Base-by-base conservation (phyloP, 768 basidiomycete species). In the Russula compacta region DNA sequence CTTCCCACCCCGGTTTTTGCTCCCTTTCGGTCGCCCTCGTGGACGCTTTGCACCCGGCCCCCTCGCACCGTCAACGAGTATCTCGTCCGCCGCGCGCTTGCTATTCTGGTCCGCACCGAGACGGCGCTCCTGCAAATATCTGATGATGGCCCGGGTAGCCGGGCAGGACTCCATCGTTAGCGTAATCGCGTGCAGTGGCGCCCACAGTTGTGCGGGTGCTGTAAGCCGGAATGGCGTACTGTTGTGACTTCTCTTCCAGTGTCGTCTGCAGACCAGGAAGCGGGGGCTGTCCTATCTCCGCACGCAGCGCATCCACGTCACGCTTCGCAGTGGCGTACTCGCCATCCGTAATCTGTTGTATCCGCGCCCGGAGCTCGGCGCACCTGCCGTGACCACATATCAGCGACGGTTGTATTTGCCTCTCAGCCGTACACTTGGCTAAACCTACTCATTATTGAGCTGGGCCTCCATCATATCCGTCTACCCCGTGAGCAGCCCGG, bases 271-370 rank as follows among this genome's bases (percentile, higher is more conserved):
- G 67, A 67, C 79, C 84, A 2, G 88, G 89, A 12, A 91, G 72
- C 2, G 90, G 83, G 0, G 81, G 74, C 66, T 92, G 85, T 0
- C 89, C 90, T 7, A 92, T 82, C 69, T 92, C 89, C 54, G 77
- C 76, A 43, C 90, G 81, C 48, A 92, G 75, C 55, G 80, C 74
- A 69, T 92, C 90, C 50, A 92, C 90, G 63, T 92, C 89, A 33
- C 72, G 72, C 70, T 92, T 92, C 5, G 89, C 85, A 8, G 73
- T 71, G 14, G 85, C 77, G 68, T 92, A 92, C 64, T 91, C 89
- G 39, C 85, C 86, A 50, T 89, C 88, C 21, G 86, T 83, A 11
- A 92, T 76, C 12, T 74, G 71, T 40, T 76, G 73, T 62, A 92
- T 90, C 72, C 87, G 87, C 40, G 74, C 70, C 4, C 84, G 83